Percentiles rank a stretch among this genome's conserved stretches.
These are phyloP conservation scores for Clarireedia paspali DNA, from an alignment of 2,329 filamentous ascomycete species.

Conservation along the genomic window DNA sequence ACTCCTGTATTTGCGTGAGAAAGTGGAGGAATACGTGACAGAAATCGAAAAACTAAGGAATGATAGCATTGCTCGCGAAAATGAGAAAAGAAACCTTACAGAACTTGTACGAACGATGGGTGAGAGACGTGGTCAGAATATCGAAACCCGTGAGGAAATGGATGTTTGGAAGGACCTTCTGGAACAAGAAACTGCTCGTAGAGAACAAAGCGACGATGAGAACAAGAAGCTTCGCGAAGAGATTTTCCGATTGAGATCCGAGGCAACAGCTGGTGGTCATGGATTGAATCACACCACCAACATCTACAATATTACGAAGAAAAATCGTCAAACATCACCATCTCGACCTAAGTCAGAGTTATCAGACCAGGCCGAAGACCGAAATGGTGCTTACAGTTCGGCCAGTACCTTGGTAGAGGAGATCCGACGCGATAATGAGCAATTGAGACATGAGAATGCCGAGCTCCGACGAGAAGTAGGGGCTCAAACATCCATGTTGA, in stretches of 20 bases:
- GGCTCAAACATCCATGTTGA: slow-evolving; percentile 95
- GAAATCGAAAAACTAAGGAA: slow-evolving; percentile 76
- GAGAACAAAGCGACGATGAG: slow-evolving; percentile 87
- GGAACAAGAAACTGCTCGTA: slow-evolving; percentile 80
- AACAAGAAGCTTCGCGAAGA: slow-evolving; percentile 80
- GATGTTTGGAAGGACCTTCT: slow-evolving; percentile 95
- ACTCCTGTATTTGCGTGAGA: slow-evolving; percentile 73
- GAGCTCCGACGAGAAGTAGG: slow-evolving; percentile 87
- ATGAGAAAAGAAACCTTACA: slow-evolving; percentile 78
- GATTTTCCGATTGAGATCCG: slow-evolving; percentile 62
- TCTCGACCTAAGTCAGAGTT: slow-evolving; percentile 44
- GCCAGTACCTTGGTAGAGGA: slow-evolving; percentile 71
- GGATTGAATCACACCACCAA: slow-evolving; percentile 53
- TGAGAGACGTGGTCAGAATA: slow-evolving; percentile 40
- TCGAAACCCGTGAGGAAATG: slow-evolving; percentile 51
- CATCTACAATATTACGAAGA: slow-evolving; percentile 55
- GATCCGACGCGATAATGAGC: slow-evolving; percentile 57
- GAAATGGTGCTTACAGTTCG: slow-evolving; percentile 46
- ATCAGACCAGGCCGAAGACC: slow-evolving; percentile 36
- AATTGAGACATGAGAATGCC: slow-evolving; percentile 84
- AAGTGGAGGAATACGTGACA: slow-evolving; percentile 74
- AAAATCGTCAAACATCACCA: slow-evolving; percentile 37
- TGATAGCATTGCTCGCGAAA: slow-evolving; percentile 71
- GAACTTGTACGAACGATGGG: slow-evolving; percentile 67
- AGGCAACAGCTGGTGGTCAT: slow-evolving; percentile 33